phyloP scores from a whole-genome alignment of 1,284 basidiomycete species.

The Irpex lacteus region DNA sequence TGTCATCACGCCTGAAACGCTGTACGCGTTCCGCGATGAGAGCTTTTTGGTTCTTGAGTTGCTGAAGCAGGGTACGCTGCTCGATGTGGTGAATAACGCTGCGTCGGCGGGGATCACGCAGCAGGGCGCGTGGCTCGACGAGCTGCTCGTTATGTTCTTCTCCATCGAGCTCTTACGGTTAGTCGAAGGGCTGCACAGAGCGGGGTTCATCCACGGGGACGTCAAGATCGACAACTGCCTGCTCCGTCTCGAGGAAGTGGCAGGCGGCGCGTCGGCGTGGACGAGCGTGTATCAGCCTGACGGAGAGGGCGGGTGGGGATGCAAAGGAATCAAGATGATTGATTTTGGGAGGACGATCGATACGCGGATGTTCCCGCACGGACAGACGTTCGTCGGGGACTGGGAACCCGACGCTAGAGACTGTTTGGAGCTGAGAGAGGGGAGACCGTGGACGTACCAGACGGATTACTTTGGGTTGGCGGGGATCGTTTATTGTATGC shows the following conservation, averaged over 20 bases:
- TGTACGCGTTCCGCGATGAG: conserved; percentile 88
- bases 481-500: conserved; percentile 90
- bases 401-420: conserved; percentile 89
- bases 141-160: conserved; percentile 96
- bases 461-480: conserved; percentile 96
- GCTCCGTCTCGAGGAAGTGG: conserved; percentile 82
- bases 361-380: conserved; percentile 71
- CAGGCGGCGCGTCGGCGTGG: conserved; percentile 71
- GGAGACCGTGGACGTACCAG: conserved; percentile 88
- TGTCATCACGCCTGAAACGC: conserved; percentile 69
- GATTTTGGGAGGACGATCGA: conserved; percentile 97
- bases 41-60: conserved; percentile 88
- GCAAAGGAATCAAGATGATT: conserved; percentile 90
- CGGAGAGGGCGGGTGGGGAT: conserved; percentile 81
- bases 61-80: conserved; percentile 88
- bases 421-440: conserved; percentile 86
- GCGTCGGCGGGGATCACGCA: conserved; percentile 65
- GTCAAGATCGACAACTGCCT: conserved; percentile 99
- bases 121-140: conserved; percentile 85
- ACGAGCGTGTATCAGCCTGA: conserved; percentile 69
- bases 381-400: conserved; percentile 83
- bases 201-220: conserved; percentile 94
- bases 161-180: conserved; percentile 84
- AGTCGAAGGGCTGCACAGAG: conserved; percentile 79
- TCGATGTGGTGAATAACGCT: conserved; percentile 91